Base-by-base conservation (phyloP, 805 yeast genomes). In the Brettanomyces anomalus region DNA sequence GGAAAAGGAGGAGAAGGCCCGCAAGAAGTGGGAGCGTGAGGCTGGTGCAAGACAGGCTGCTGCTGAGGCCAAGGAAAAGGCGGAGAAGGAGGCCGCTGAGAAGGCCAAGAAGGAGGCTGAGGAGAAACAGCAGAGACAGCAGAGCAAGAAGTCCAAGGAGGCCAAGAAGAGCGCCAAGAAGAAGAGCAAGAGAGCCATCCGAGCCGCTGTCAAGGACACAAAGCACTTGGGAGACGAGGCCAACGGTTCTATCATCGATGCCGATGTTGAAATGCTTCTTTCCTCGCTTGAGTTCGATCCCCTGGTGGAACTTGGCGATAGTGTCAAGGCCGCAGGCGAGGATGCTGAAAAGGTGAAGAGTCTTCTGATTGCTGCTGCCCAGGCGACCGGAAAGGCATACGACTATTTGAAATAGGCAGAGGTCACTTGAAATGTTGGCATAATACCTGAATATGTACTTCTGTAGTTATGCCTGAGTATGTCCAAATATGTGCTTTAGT, bases 1-100 rank as follows among this genome's bases (percentile, higher is more conserved):
- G 41, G 97, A 89, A 67, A 86, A 85, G 79, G 81, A 81, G 65
- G 97, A 85, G 64, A 90, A 90, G 75, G 98, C 85, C 61, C 79
- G 79, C 66, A 79, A 74, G 74, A 93, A 90, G 70, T 90, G 97
- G 97, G 97, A 93, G 67, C 85, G 81, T 65, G 97, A 89, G 66
- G 96, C 97, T 43, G 97, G 96, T 55, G 79, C 95, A 28, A 85
- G 97, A 74, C 81, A 87, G 63, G 97, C 94, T 51, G 96, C 96
- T 48, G 98, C 87, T 66, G 84, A 76, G 60, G 95, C 90, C 40
- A 81, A 84, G 62, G 79, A 78, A 45, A 82, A 81, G 68, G 82
- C 81, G 61, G 96, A 85, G 55, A 95, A 84, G 42, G 97, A 85
- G 57, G 96, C 86, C 58, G 79, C 71, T 51, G 85, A 83, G 53